These are phyloP conservation scores for Gleditsia sinensis DNA, from an alignment of 306 rosid genomes.

Conservation along the genomic window DNA sequence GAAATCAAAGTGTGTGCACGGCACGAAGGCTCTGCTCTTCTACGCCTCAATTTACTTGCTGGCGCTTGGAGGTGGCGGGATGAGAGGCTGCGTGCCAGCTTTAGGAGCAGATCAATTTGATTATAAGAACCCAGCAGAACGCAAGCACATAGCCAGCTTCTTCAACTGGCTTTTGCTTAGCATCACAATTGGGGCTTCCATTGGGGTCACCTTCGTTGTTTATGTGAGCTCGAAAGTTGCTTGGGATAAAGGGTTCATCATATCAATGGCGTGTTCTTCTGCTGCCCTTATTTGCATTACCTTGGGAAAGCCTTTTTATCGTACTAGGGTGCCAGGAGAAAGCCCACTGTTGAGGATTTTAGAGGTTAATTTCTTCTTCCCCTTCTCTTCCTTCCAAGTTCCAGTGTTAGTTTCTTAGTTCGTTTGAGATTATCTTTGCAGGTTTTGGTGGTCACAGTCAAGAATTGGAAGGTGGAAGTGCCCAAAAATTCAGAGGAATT, in stretches of 20 bases:
- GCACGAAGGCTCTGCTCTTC: constrained; percentile 46
- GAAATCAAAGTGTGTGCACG: constrained; percentile 45
- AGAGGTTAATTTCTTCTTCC: constrained; percentile 34
- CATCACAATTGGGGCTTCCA: constrained; percentile 46
- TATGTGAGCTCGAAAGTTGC: constrained; percentile 40
- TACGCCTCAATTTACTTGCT: constrained; percentile 51
- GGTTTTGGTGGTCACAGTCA: constrained; percentile 43
- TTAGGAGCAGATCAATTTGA: constrained; percentile 67
- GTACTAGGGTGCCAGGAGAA: constrained; percentile 41
- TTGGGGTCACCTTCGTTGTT: constrained; percentile 59
- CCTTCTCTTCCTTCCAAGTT: background rate
- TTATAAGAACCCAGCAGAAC: constrained; percentile 43
- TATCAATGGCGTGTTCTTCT: constrained; percentile 45
- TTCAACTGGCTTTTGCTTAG: constrained; percentile 66
- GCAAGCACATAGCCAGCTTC: constrained; percentile 44
- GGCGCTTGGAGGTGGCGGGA: constrained; percentile 66
- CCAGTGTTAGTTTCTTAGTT: no score
- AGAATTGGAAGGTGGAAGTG: constrained; percentile 40
- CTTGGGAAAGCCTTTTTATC: constrained; percentile 52
- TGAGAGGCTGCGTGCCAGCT: constrained; percentile 60
- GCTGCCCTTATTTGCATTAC: constrained; percentile 44
- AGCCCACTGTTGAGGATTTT: constrained; percentile 52
- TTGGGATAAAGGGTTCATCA: constrained; percentile 57
- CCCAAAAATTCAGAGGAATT: constrained; percentile 34
- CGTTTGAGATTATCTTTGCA: constrained; percentile 24